Evolutionary conservation across 2,329 filamentous ascomycete genomes (phyloP).

Genomic region (Cadophora luteo-olivacea): DNA sequence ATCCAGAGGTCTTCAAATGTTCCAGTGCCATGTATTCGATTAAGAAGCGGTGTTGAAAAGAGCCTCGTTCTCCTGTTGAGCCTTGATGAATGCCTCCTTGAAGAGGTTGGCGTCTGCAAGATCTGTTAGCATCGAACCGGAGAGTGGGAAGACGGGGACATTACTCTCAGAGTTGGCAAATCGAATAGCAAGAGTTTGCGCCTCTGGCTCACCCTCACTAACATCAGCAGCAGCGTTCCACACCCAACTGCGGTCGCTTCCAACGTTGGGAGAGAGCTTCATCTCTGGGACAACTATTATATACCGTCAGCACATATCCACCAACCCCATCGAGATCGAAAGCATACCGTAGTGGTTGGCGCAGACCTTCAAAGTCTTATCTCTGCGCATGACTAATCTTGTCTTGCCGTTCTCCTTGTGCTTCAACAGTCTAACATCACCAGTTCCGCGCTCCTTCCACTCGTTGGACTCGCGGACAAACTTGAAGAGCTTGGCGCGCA

Average conservation of each 20-base stretch:
- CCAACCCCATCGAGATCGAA: background rate
- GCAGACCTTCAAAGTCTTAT: constrained; percentile 99
- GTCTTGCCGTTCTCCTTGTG: constrained; percentile 99
- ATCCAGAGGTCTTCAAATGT: constrained; percentile 27
- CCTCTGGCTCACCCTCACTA: constrained; percentile 96
- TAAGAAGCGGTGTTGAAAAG: constrained; percentile 68
- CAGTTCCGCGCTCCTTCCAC: constrained; percentile 99
- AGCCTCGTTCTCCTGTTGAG: constrained; percentile 93
- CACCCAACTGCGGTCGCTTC: constrained; percentile 98
- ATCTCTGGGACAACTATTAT: constrained; percentile 89
- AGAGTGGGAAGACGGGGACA: constrained; percentile 45
- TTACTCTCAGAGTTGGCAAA: constrained; percentile 97
- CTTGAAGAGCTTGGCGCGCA: constrained; percentile 99
- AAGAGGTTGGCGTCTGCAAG: constrained; percentile 87
- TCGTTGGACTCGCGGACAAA: constrained; percentile 91
- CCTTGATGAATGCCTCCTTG: constrained; percentile 97
- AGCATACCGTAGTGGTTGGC: constrained; percentile 97
- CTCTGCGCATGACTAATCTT: constrained; percentile 95
- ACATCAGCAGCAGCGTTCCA: constrained; percentile 99
- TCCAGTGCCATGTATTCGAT: constrained; percentile 26
- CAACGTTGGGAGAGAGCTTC: constrained; percentile 98
- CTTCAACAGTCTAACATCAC: constrained; percentile 95
- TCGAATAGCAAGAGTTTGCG: constrained; percentile 92
- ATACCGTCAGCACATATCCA: constrained; percentile 30
- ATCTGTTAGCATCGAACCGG: constrained; percentile 34